A percentile compares a stretch with the other conserved stretches of the same genome.
Evolutionary conservation across 192 early-diverging fungal genomes (phyloP).

Genomic region (Lobosporangium transversale): DNA sequence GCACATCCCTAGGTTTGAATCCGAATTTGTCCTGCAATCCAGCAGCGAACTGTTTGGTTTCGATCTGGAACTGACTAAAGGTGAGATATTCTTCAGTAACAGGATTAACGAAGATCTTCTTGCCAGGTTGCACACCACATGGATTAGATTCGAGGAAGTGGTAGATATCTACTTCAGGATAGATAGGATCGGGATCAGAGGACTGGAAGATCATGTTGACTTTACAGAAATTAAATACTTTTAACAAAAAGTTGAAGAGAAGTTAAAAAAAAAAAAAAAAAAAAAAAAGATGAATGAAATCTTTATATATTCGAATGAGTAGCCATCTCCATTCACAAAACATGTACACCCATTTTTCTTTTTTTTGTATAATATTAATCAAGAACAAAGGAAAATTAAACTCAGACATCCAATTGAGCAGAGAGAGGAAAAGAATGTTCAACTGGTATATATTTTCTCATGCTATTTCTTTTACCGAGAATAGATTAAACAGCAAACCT

Average conservation of each 20-base stretch:
- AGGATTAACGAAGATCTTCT: conserved; percentile 65
- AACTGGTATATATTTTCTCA: too few relatives aligned
- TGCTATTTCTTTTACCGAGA: too few relatives aligned
- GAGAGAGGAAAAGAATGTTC: too few relatives aligned
- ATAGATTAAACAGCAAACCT: too few relatives aligned
- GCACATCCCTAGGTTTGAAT: conserved; percentile 68
- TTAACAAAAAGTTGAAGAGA: conserved; percentile 1
- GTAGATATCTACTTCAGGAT: conserved; percentile 55
- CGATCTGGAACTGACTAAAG: conserved; percentile 53
- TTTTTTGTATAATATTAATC: too few relatives aligned
- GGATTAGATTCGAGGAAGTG: conserved; percentile 53
- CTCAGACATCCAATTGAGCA: too few relatives aligned
- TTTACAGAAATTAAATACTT: not conserved
- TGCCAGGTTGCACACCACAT: conserved; percentile 27
- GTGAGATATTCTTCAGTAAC: conserved; percentile 55
- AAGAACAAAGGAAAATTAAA: too few relatives aligned
- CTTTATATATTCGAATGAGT: not conserved
- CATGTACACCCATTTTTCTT: too few relatives aligned
- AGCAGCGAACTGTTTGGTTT: conserved; percentile 59
- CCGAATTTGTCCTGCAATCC: conserved; percentile 61
- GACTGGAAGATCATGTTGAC: conserved; percentile 50
- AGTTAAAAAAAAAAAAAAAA: not conserved
- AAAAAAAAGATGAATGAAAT: conserved; percentile 4
- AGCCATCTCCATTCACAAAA: not conserved
- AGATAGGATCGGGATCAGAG: conserved; percentile 34